Evolutionary conservation across 345 rosid genomes (phyloP).

Genomic region (Brassica napus): Da-Ae NC_063443.1:19181501-19182000

Average conservation of each 20-base stretch:
- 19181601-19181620: neutral
- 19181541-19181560: neutral
- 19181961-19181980: neutral
- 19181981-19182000: neutral
- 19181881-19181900: conserved; percentile 25
- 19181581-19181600: neutral
- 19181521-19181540: neutral
- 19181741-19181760: conserved; percentile 66
- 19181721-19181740: conserved; percentile 73
- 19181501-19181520: neutral
- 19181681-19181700: conserved; percentile 86
- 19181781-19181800: conserved; percentile 66
- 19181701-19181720: conserved; percentile 93
- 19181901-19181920: conserved; percentile 11
- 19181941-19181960: neutral
- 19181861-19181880: conserved; percentile 87
- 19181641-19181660: conserved; percentile 8
- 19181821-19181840: conserved; percentile 86
- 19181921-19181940: neutral
- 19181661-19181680: conserved; percentile 77
- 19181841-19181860: conserved; percentile 94
- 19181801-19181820: conserved; percentile 87
- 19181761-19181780: conserved; percentile 69
- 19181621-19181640: neutral
- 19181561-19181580: neutral